These are phyloP conservation scores for Xylariaceae sp. DNA, from an alignment of 2,329 filamentous ascomycete species.

Conservation along the genomic window DNA sequence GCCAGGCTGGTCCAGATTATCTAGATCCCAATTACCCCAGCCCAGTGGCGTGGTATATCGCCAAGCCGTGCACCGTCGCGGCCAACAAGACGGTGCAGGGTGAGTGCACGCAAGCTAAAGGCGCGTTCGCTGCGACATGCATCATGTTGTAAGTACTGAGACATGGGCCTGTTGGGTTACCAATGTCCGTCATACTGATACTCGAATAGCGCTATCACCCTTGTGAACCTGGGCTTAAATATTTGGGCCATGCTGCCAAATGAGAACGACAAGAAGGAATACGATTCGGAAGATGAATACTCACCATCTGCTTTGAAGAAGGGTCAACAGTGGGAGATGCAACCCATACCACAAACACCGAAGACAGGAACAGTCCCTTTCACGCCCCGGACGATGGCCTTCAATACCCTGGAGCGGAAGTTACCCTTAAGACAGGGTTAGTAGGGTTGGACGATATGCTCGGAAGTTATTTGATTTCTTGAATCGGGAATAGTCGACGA, in stretches of 20 bases:
- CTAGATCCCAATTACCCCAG: conserved; percentile 60
- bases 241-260: conserved; percentile 56
- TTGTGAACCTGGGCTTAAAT: conserved; percentile 54
- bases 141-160: conserved; percentile 58
- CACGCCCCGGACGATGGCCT: conserved; percentile 64
- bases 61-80: conserved; percentile 62
- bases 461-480: too few species aligned
- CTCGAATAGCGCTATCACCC: conserved; percentile 50
- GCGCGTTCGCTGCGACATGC: conserved; percentile 58
- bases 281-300: conserved; percentile 33
- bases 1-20: conserved; percentile 70
- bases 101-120: conserved; percentile 66
- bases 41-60: conserved; percentile 69
- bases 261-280: conserved; percentile 45
- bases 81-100: conserved; percentile 46
- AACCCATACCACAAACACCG: conserved; percentile 39
- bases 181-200: conserved; percentile 1
- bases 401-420: conserved; percentile 58
- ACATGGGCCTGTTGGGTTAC: too few species aligned
- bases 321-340: conserved; percentile 55
- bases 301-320: conserved; percentile 33
- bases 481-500: too few species aligned
- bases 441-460: too few species aligned
- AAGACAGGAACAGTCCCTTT: conserved; percentile 40
- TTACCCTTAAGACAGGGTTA: conserved; percentile 42